Percentiles rank a stretch among this genome's conserved stretches.
phyloP scores from a whole-genome alignment of 2,329 filamentous ascomycete genomes.

The Helotiales sp. region DNA sequence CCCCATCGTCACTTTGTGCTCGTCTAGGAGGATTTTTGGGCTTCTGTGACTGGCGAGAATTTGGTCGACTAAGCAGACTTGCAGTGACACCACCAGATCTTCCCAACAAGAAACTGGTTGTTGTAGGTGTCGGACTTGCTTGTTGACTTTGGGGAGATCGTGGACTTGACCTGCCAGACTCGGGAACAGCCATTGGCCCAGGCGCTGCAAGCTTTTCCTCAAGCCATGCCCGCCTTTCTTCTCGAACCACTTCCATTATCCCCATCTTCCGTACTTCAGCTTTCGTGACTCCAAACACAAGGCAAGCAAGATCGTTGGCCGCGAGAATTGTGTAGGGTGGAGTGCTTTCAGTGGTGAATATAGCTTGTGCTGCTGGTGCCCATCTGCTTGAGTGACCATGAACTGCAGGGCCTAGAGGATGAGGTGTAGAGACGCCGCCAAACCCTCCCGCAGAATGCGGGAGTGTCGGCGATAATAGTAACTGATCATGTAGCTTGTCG shows the following conservation, averaged over 20 bases:
- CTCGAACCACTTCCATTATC: constrained; percentile 90
- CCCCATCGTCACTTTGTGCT: constrained; percentile 65
- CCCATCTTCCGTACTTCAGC: constrained; percentile 93
- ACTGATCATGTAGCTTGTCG: constrained; percentile 29
- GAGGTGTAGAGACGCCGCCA: constrained; percentile 30
- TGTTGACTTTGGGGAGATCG: constrained; percentile 29
- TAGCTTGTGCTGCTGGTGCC: constrained; percentile 89
- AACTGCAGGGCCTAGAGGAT: constrained; percentile 54
- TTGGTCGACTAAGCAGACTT: constrained; percentile 76
- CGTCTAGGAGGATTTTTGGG: constrained; percentile 47
- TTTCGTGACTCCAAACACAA: constrained; percentile 99
- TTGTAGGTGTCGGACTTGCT: constrained; percentile 35
- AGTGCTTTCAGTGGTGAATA: constrained; percentile 92
- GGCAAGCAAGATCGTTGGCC: constrained; percentile 92
- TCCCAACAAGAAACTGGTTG: constrained; percentile 64
- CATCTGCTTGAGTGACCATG: constrained; percentile 90
- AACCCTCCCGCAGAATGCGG: constrained; percentile 37
- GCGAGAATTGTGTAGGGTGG: constrained; percentile 95
- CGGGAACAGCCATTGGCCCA: constrained; percentile 45
- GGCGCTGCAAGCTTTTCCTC: constrained; percentile 77
- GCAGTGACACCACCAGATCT: constrained; percentile 74
- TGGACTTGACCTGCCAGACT: constrained; percentile 23
- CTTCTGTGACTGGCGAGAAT: constrained; percentile 54
- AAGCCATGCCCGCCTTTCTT: constrained; percentile 86
- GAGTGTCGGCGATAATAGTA: constrained; percentile 44